phyloP scores from a whole-genome alignment of 345 rosid species.

The Gossypium raimondii region DNA sequence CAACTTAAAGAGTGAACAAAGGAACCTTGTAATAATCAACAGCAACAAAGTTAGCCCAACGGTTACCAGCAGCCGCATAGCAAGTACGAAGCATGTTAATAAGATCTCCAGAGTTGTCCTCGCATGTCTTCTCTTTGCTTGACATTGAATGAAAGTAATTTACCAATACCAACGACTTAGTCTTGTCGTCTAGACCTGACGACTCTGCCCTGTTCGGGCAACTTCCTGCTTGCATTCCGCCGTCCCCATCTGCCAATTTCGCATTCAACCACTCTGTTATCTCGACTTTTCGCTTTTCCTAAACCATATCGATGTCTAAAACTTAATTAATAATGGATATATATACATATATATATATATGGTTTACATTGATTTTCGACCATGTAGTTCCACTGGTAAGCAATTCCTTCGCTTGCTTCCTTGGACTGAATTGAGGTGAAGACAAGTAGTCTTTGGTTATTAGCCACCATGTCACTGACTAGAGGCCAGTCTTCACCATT shows the following conservation, averaged over 20 bases:
- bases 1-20: neutral
- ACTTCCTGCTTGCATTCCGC: constrained; percentile 52
- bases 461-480: constrained; percentile 56
- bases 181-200: constrained; percentile 35
- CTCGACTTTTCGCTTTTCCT: neutral
- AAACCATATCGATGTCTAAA: neutral
- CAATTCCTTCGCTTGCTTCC: constrained; percentile 56
- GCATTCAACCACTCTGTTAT: neutral
- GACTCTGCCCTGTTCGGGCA: constrained; percentile 59
- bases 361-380: constrained; percentile 68
- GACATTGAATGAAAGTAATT: constrained; percentile 35
- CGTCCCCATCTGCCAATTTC: constrained; percentile 49
- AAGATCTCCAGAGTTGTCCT: constrained; percentile 43
- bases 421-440: constrained; percentile 54
- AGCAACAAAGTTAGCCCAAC: constrained; percentile 68
- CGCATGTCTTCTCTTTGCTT: constrained; percentile 29
- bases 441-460: constrained; percentile 51
- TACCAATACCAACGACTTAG: constrained; percentile 50
- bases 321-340: neutral
- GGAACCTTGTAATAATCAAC: constrained; percentile 58
- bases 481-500: constrained; percentile 65
- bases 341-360: neutral
- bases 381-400: constrained; percentile 80
- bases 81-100: constrained; percentile 50
- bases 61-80: constrained; percentile 36